Evolutionary conservation across 768 basidiomycete genomes (phyloP).

Genomic region (Phlegmacium glaucopus): DNA sequence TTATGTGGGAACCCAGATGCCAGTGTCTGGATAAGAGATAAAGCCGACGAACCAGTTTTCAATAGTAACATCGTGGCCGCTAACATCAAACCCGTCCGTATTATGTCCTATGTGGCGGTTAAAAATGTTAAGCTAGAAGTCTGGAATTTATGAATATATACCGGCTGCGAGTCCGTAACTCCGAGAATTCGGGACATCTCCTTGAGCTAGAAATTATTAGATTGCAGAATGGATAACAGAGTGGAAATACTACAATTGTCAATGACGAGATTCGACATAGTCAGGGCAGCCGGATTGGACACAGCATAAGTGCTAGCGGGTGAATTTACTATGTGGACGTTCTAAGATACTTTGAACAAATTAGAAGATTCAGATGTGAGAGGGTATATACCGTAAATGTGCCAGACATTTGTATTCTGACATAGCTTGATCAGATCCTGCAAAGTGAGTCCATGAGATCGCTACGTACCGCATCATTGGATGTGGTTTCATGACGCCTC

Average conservation of each 20-base stretch:
- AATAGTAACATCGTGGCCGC: constrained; percentile 35
- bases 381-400: constrained; percentile 25
- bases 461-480: not conserved
- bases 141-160: constrained; percentile 1
- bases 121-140: not conserved
- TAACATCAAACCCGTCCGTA: constrained; percentile 49
- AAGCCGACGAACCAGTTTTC: constrained; percentile 32
- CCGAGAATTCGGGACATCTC: constrained; percentile 51
- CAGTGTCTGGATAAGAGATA: not conserved
- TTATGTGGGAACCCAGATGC: not conserved
- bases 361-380: constrained; percentile 23
- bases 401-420: constrained; percentile 29
- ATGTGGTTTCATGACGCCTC: not conserved
- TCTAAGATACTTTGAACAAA: constrained; percentile 25
- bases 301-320: constrained; percentile 36
- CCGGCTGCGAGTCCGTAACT: constrained; percentile 41
- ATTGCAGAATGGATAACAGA: constrained; percentile 1
- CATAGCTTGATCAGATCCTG: not conserved
- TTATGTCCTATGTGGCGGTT: constrained; percentile 32
- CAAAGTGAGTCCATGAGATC: not conserved
- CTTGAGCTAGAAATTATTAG: constrained; percentile 36
- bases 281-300: constrained; percentile 35
- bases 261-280: constrained; percentile 44
- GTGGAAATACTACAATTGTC: constrained; percentile 47
- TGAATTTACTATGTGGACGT: constrained; percentile 39